Evolutionary conservation across 345 rosid genomes (phyloP), one percentile per base, ranked within the genome.

Genomic region (Litchi chinensis): DNA sequence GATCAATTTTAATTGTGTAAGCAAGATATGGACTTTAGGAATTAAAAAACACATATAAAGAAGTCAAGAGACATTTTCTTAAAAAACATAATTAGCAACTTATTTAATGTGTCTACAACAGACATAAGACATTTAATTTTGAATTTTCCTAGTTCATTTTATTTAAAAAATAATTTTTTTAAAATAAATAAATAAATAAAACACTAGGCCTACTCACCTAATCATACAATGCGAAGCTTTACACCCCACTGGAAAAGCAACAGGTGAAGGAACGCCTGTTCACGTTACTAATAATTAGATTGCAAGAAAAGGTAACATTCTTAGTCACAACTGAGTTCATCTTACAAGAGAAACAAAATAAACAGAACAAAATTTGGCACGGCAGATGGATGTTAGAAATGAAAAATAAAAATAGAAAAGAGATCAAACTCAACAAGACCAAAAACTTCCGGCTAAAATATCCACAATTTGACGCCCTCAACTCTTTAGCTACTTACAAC

Each of bases 241-340:
- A 86, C 99, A 95, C 66, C 90, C 85, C 8, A 89, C 76, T 40
- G 99, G 95, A 82, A 92, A 88, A 77, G 95, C 90, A 83, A 91
- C 75, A 77, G 93, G 65, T 67, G 93, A 91, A 81, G 99, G 98
- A 82, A 95, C 83, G 80, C 98, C 97, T 93, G 90, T 69, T 79
- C 76, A 69, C 52, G 82, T 76, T 68, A 43, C 70, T 15, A 69
- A 43, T 69, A 74, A 71, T 79, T 90, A 79, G 71, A 81, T 80
- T 76, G 26, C 77, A 65, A 78, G 43, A 66, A 81, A 77, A 66
- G 28, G 15, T 60, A 28, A 54, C 18, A 8, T 12, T 8, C 22
- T 48, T 39, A 13, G 32, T 37, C 78, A 65, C 28, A 46, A 64
- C 22, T 28, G 52, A 48, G 59, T 70, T 70, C 74, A 26, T 50